Evolutionary conservation across 169 alveolate species (phyloP), one percentile per base, ranked within the genome.

Genomic region (Eimeria falciformis): DNA sequence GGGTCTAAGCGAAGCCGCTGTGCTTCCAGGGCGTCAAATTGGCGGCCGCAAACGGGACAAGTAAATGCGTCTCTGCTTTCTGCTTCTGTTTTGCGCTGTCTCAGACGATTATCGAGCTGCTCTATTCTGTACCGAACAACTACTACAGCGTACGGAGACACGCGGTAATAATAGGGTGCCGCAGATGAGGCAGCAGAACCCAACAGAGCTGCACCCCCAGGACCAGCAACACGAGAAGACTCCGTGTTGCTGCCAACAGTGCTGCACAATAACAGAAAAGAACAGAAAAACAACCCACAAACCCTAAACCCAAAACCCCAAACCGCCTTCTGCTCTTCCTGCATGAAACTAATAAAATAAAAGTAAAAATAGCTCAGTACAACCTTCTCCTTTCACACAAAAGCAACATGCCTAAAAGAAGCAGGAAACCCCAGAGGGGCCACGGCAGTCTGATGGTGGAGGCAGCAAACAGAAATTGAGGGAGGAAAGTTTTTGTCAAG

Each of bases 1-100:
- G 94, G 94, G 47, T 90, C 68, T 18, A 90, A 33, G 43, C 55
- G 73, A 25, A 90, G 77, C 46, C 62, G 47, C 37, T 90, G 94
- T 18, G 94, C 94, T 18, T 90, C 89, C 18, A 90, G 43, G 18
- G 94, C 88, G 29, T 90, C 94, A 45, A 33, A 90, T 58, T 90
- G 62, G 25, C 73, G 25, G 43, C 90, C 62, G 56, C 94, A 90
- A 14, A 12, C 11, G 12, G 90, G 91, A 29, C 94, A 90, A 23
- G 12, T 27, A 43, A 69, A 90, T 3, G 55, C 71, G 62, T 90
- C 94, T 17, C 86, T n/a, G 33, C 45, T 77, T 27, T 90, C 83
- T 29, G 89, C 89, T 6, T 46, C 90, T 11, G 37, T 40, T 21
- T 69, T 27, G 23, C 50, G 56, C 69, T 50, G 53, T 62, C 77